Percentiles rank a stretch among this genome's conserved stretches.
phyloP scores from a whole-genome alignment of 163 green algal genomes.

The Chloromonas sp. region DNA sequence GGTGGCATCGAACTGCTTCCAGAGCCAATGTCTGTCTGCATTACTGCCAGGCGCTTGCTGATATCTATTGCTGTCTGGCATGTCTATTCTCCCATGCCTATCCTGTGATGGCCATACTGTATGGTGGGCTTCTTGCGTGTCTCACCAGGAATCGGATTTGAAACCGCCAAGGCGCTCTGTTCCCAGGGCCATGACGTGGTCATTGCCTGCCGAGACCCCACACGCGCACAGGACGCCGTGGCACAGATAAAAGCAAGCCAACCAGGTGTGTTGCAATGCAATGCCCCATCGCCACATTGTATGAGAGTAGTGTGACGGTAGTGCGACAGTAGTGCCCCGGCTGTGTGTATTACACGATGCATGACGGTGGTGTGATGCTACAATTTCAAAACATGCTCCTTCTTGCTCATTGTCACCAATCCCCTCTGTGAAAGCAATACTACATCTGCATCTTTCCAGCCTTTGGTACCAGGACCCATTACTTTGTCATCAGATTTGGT shows the following conservation, averaged over 20 bases:
- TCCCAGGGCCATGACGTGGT: constrained; percentile 34
- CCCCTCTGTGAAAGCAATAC: not conserved
- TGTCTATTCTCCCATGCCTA: not conserved
- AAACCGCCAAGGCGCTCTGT: constrained; percentile 39
- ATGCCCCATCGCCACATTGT: not conserved
- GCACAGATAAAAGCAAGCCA: constrained; percentile 12
- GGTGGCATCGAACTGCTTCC: too few species aligned
- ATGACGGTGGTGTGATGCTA: not conserved
- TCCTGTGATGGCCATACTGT: constrained; percentile 3
- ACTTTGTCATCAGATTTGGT: too few species aligned
- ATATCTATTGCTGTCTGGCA: not conserved
- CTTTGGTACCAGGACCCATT: constrained; percentile 16
- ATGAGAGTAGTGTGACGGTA: too few species aligned
- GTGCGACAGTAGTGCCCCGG: not conserved
- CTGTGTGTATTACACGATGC: not conserved
- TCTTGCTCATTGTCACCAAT: not conserved
- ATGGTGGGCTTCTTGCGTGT: too few species aligned
- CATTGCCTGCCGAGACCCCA: constrained; percentile 32
- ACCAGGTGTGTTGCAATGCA: not conserved
- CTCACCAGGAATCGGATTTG: constrained; percentile 40
- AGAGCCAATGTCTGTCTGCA: too few species aligned
- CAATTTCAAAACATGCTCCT: not conserved
- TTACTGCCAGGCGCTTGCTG: too few species aligned
- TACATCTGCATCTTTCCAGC: not conserved
- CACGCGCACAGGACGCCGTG: constrained; percentile 21